Percentiles rank a stretch among this genome's conserved stretches.
These are phyloP conservation scores for Aphanomyces cochlioides DNA, from an alignment of 352 stramenopile species.

Conservation along the genomic window DNA sequence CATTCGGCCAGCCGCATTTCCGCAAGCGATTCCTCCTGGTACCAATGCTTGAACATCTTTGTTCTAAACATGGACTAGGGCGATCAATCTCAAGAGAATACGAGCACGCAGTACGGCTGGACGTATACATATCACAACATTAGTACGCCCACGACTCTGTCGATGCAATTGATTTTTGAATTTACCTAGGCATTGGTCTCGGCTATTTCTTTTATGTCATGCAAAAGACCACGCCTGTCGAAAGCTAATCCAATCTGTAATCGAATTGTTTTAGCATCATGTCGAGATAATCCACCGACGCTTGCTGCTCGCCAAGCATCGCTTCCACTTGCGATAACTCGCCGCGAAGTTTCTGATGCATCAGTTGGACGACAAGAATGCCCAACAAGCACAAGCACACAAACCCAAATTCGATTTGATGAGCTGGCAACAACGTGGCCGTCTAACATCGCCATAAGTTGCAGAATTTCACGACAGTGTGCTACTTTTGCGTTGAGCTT, in stretches of 20 bases:
- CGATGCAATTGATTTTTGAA: constrained; percentile 18
- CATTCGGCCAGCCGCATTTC: constrained; percentile 79
- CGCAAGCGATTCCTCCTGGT: constrained; percentile 56
- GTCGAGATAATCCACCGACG: background rate
- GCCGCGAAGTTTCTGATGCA: background rate
- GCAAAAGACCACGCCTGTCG: constrained; percentile 34
- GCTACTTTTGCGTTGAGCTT: no score
- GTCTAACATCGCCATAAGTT: background rate
- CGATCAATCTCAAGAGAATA: constrained; percentile 36
- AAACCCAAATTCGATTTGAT: constrained; percentile 24
- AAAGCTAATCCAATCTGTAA: constrained; percentile 8
- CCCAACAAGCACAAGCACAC: background rate
- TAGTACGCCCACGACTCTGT: constrained; percentile 24
- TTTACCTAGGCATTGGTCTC: constrained; percentile 43
- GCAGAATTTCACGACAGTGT: no score
- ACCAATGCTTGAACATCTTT: constrained; percentile 2
- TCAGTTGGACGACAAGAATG: background rate
- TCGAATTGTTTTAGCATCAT: background rate
- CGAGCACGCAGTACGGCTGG: constrained; percentile 46
- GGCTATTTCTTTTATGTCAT: constrained; percentile 64
- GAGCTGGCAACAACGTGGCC: background rate
- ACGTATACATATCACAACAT: constrained; percentile 53
- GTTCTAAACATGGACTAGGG: constrained; percentile 28
- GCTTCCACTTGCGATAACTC: background rate
- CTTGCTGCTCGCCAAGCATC: constrained; percentile 1